Evolutionary conservation across 208 protist species (phyloP).

Genomic region (Crithidia thermophila): DNA sequence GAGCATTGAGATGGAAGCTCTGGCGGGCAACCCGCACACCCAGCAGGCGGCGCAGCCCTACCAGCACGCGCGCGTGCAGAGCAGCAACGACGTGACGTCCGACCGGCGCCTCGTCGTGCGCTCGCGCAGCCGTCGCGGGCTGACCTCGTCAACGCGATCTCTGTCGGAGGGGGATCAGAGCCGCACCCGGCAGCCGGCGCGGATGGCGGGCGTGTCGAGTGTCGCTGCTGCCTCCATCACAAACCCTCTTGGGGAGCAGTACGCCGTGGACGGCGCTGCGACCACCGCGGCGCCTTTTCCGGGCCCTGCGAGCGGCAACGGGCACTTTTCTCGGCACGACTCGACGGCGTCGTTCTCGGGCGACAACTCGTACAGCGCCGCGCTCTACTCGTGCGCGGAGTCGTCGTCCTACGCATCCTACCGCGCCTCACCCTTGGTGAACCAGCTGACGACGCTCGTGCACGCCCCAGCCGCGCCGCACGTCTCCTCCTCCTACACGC

Average conservation of each 20-base stretch:
- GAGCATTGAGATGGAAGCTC: not conserved
- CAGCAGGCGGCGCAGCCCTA: not conserved
- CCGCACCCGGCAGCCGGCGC: not conserved
- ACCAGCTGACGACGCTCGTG: not conserved
- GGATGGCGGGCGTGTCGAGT: too few relatives aligned
- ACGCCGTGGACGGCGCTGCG: not conserved
- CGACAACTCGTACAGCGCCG: slow-evolving; percentile 1
- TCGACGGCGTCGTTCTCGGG: slow-evolving; percentile 13
- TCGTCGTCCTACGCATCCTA: not conserved
- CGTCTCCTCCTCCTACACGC: not conserved
- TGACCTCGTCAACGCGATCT: not conserved
- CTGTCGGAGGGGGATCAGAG: not conserved
- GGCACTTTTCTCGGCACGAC: not conserved
- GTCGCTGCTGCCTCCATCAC: not conserved
- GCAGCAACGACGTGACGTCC: slow-evolving; percentile 5
- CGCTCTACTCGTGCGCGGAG: slow-evolving; percentile 12
- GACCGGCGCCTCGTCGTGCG: slow-evolving; percentile 13
- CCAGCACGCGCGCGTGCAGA: not conserved
- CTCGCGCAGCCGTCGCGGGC: not conserved
- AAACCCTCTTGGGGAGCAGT: not conserved
- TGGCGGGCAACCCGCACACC: not conserved
- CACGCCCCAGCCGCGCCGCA: not conserved
- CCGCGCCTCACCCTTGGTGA: not conserved
- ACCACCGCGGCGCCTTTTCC: not conserved
- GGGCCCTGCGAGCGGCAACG: not conserved